Evolutionary conservation across 2,329 filamentous ascomycete species (phyloP), one percentile per base, ranked within the genome.

Genomic region (Leptodontidium sp.): DNA sequence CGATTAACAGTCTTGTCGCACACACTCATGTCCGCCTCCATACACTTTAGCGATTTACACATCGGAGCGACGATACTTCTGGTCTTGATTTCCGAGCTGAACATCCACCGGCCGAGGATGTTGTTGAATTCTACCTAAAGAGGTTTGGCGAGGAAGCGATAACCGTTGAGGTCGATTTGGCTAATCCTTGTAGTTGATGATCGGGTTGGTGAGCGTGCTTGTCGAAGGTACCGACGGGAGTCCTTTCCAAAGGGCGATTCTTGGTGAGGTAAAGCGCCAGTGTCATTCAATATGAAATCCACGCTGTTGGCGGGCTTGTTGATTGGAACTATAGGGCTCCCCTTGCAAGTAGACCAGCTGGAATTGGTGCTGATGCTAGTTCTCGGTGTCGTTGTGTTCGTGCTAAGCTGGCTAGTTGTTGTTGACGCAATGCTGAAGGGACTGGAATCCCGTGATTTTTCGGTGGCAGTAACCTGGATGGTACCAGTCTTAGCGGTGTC

Each of bases 61-160:
- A 57, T 35, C n/a, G 55, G 63, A 15, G 21, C 43, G 5, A 38
- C 55, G 5, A 68, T 12, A 21, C 43, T 64, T 45, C 73, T 62
- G 5, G 47, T 29, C 15, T 67, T 24, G 29, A 75, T 40, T 45
- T 75, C 73, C 0, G 55, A 59, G 12, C 38, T 63, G 52, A 75
- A 71, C 52, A 72, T 61, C 58, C 65, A 72, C 4, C 71, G 68
- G 26, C 59, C 11, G 12, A 71, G 58, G 40, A 75, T 68, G 1
- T 52, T 38, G 58, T 61, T 65, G 62, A 66, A 66, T 67, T 68
- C 57, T 11, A 75, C 66, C 24, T 57, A 21, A 4, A 71, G 50
- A 1, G 69, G 62, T n/a, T 66, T 64, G 8, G n/a, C 17, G 35
- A 73, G 68, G 32, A 63, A 66, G 24, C 62, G 66, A 61, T 71